phyloP scores from a whole-genome alignment of 768 basidiomycete species.

The Russula sp. region DNA sequence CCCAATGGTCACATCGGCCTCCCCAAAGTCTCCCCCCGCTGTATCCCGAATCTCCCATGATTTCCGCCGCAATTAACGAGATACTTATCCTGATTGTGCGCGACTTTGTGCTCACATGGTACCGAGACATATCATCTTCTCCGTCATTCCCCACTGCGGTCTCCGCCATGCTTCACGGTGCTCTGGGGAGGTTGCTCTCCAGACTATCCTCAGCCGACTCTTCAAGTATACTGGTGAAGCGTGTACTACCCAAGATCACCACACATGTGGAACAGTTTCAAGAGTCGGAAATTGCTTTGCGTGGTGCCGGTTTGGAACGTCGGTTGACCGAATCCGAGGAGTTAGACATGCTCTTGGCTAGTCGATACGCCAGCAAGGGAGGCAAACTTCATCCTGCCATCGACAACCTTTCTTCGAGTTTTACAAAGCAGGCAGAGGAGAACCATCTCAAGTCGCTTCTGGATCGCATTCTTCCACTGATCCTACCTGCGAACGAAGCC shows the following conservation, averaged over 20 bases:
- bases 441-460: slow-evolving; percentile 72
- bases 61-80: slow-evolving; percentile 73
- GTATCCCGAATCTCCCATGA: slow-evolving; percentile 57
- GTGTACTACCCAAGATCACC: slow-evolving; percentile 85
- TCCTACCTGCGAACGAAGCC: slow-evolving; percentile 75
- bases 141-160: slow-evolving; percentile 87
- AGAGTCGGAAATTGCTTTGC: slow-evolving; percentile 81
- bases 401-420: slow-evolving; percentile 82
- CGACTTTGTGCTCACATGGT: slow-evolving; percentile 91
- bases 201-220: slow-evolving; percentile 63
- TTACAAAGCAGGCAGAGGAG: slow-evolving; percentile 88
- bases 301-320: slow-evolving; percentile 78
- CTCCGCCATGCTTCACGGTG: slow-evolving; percentile 67
- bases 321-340: slow-evolving; percentile 87
- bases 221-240: slow-evolving; percentile 72
- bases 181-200: slow-evolving; percentile 55
- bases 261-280: slow-evolving; percentile 87
- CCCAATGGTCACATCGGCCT: slow-evolving; percentile 81
- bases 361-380: slow-evolving; percentile 68
- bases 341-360: slow-evolving; percentile 80
- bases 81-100: slow-evolving; percentile 77
- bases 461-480: slow-evolving; percentile 63
- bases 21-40: slow-evolving; percentile 70
- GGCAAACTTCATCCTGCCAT: slow-evolving; percentile 80
- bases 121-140: slow-evolving; percentile 78